phyloP scores from a whole-genome alignment of 176 grass and related monocot species.

The Thinopyrum elongatum region DNA sequence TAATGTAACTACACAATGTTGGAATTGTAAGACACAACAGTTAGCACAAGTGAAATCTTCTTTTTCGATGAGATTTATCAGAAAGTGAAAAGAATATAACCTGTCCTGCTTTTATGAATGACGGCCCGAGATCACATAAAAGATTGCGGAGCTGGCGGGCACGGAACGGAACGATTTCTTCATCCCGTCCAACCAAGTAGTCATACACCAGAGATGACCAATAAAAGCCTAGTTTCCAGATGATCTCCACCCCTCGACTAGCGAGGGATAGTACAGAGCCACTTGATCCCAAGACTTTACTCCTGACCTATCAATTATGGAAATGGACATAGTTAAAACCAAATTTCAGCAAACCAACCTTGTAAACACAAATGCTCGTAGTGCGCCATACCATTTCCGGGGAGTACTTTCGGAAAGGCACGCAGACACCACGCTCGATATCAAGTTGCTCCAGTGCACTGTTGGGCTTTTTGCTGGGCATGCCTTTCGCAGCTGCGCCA shows the following conservation, averaged over 20 bases:
- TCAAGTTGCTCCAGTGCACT: constrained; percentile 96
- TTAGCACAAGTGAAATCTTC: not conserved
- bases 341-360: not conserved
- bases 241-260: constrained; percentile 83
- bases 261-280: constrained; percentile 78
- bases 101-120: constrained; percentile 99
- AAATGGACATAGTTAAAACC: constrained; percentile 10
- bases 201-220: constrained; percentile 91
- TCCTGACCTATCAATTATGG: constrained; percentile 71
- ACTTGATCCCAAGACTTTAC: constrained; percentile 88
- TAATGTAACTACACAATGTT: not conserved
- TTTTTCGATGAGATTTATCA: not conserved
- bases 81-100: constrained; percentile 33
- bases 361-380: not conserved
- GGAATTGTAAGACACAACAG: not conserved
- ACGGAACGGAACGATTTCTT: constrained; percentile 92
- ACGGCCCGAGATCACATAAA: constrained; percentile 89
- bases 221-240: constrained; percentile 89
- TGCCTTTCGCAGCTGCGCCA: constrained; percentile 21
- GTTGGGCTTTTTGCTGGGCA: constrained; percentile 34
- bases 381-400: constrained; percentile 60
- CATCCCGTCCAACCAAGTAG: constrained; percentile 82
- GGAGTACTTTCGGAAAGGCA: constrained; percentile 86
- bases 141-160: constrained; percentile 94
- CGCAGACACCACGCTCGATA: constrained; percentile 92